Percentiles rank a stretch among this genome's conserved stretches.
phyloP scores from a whole-genome alignment of 1,284 basidiomycete genomes.

The Irpex lacteus region DNA sequence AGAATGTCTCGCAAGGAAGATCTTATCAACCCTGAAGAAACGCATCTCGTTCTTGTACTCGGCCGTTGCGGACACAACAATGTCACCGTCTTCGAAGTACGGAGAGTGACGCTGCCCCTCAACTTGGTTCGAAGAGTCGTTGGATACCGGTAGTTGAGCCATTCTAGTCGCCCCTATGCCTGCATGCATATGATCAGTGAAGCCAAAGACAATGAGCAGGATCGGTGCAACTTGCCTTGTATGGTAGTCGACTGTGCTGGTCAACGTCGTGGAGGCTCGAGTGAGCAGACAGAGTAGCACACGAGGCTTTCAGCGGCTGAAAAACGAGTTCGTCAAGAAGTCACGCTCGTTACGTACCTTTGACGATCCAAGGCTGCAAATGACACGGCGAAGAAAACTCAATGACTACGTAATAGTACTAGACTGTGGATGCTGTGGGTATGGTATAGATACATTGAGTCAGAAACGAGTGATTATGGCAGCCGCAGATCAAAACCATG shows the following conservation, averaged over 20 bases:
- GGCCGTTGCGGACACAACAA: conserved; percentile 4
- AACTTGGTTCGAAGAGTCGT: background rate
- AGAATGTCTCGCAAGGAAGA: conserved; percentile 11
- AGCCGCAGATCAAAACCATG: background rate
- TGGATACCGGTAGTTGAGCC: too few relatives aligned
- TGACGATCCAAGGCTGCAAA: background rate
- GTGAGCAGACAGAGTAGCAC: too few relatives aligned
- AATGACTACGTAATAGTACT: background rate
- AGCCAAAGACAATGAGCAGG: too few relatives aligned
- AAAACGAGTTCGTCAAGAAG: too few relatives aligned
- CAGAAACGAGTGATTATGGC: background rate
- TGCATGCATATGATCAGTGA: too few relatives aligned
- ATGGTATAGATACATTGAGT: background rate
- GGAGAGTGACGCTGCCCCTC: background rate
- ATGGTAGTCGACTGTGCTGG: too few relatives aligned
- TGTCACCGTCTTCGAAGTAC: conserved; percentile 13
- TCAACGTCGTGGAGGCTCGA: too few relatives aligned
- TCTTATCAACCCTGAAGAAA: conserved; percentile 12
- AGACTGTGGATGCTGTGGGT: background rate
- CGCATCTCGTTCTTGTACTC: background rate
- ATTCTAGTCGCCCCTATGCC: too few relatives aligned
- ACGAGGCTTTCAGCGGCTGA: too few relatives aligned
- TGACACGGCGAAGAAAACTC: background rate
- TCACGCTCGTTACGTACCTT: too few relatives aligned
- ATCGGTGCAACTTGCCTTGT: too few relatives aligned